Evolutionary conservation across 2,329 filamentous ascomycete genomes (phyloP).

Genomic region (Ophiostoma angusticollis): DNA sequence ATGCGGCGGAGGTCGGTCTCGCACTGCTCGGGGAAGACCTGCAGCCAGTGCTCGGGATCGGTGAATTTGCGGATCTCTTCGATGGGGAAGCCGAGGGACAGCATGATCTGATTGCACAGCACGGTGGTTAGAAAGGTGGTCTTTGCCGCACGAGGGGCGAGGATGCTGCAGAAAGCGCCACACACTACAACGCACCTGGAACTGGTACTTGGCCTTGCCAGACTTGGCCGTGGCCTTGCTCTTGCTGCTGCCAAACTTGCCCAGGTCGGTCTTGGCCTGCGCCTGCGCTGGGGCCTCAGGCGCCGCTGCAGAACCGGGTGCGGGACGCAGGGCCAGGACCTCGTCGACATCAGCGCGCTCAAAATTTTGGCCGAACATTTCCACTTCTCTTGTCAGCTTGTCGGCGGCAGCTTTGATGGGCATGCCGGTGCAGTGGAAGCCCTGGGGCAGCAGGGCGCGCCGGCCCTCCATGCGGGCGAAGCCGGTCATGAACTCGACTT

Average conservation of each 20-base stretch:
- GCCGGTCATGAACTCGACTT: slow-evolving; percentile 83
- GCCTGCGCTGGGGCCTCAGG: slow-evolving; percentile 22
- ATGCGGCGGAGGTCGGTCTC: slow-evolving; percentile 70
- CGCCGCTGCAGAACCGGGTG: slow-evolving; percentile 74
- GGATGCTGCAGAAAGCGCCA: no score
- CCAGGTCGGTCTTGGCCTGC: slow-evolving; percentile 66
- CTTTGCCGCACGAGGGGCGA: no score
- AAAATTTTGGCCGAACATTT: slow-evolving; percentile 79
- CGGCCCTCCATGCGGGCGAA: slow-evolving; percentile 87
- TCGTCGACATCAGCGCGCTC: slow-evolving; percentile 41
- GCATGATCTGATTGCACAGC: slow-evolving; percentile 48
- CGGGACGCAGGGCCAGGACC: slow-evolving; percentile 35
- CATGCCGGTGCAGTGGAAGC: slow-evolving; percentile 95
- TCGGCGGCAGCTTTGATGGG: slow-evolving; percentile 93
- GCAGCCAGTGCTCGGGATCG: slow-evolving; percentile 66
- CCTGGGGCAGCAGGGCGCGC: slow-evolving; percentile 74
- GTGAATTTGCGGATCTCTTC: slow-evolving; percentile 90
- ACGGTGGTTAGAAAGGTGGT: no score
- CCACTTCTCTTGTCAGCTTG: slow-evolving; percentile 82
- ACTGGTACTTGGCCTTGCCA: slow-evolving; percentile 90
- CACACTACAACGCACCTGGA: slow-evolving; percentile 34
- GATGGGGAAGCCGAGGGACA: slow-evolving; percentile 72
- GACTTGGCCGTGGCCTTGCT: slow-evolving; percentile 84
- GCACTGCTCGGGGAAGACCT: slow-evolving; percentile 73
- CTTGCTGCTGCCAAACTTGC: slow-evolving; percentile 88